Evolutionary conservation across 768 basidiomycete species (phyloP), one percentile per base, ranked within the genome.

Genomic region (Collybia mongolica): DNA sequence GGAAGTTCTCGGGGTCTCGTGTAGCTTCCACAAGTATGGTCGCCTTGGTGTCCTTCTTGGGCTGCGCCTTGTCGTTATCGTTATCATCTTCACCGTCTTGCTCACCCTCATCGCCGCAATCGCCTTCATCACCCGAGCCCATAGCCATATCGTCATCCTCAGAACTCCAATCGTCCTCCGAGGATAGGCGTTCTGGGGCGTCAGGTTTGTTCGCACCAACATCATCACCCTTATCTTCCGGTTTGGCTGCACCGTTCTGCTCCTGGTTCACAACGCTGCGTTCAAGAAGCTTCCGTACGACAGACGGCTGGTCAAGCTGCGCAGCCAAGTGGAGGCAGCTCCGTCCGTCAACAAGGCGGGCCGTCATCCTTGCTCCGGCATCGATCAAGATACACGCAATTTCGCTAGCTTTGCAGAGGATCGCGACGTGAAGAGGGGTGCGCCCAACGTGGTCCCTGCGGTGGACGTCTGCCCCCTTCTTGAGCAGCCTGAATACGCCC

Each of bases 361-460:
- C 72, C 0, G 76, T 79, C 56, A 84, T 81, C 44, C 79, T 68
- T 2, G 77, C 80, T 2, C 79, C 80, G 12, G 77, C 76, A 36
- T 83, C 76, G 43, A 85, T 71, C 26, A 85, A 70, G 29, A 75
- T 72, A 51, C 65, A 65, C 0, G 79, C 78, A 45, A 82, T 74
- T 1, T 78, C 79, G 3, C 57, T 57, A 0, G 73, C 73, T 35
- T 70, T 68, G 38, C 69, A 70, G 14, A 83, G 46, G 43, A 85
- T 75, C 2, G 82, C 81, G 29, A 83, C 63, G 44, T 84, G 84
- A n/a, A 85, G 67, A 1, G 76, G 65, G 3, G 81, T 80, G 3
- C 84, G 78, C 0, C 83, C 84, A 37, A 84, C 80, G 46, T 83
- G 80, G 61, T 84, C 83, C 2, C 83, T 76, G 32, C 72, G 69